Evolutionary conservation across 1,284 basidiomycete species (phyloP).

Genomic region (Cutaneotrichosporon sp.): DNA sequence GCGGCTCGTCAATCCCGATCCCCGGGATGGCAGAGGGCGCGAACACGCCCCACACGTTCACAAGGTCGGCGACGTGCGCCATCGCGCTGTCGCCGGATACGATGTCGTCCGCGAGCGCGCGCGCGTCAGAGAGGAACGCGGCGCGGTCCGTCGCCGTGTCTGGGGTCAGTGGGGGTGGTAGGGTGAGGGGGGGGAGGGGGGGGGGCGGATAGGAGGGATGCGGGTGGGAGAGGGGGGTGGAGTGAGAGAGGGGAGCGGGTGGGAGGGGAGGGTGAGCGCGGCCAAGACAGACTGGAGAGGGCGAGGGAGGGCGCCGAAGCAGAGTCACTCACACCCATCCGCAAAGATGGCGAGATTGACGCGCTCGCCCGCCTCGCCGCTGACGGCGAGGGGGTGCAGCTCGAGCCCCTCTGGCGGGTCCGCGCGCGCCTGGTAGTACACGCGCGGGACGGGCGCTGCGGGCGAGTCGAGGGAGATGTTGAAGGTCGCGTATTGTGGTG

Average conservation of each 20-base stretch:
- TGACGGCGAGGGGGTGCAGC: constrained; percentile 62
- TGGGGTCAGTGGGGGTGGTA: constrained; percentile 53
- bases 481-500: background rate
- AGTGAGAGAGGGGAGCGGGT: too few species aligned
- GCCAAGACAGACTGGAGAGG: too few species aligned
- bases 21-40: constrained; percentile 60
- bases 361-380: constrained; percentile 65
- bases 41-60: constrained; percentile 83
- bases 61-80: constrained; percentile 68
- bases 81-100: constrained; percentile 70
- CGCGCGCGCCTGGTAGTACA: background rate
- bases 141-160: constrained; percentile 64
- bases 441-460: constrained; percentile 4
- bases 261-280: too few species aligned
- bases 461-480: constrained; percentile 4
- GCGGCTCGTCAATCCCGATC: constrained; percentile 67
- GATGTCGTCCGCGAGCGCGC: constrained; percentile 66
- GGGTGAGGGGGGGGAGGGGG: too few species aligned
- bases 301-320: too few species aligned
- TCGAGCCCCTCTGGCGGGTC: constrained; percentile 53
- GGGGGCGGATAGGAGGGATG: too few species aligned
- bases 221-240: too few species aligned
- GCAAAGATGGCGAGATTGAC: constrained; percentile 77
- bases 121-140: constrained; percentile 71
- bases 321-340: constrained; percentile 78